Percentiles rank a stretch among this genome's conserved stretches.
These are phyloP conservation scores for Lasiodiplodia theobromae DNA, from an alignment of 2,329 filamentous ascomycete genomes.

Conservation along the genomic window DNA sequence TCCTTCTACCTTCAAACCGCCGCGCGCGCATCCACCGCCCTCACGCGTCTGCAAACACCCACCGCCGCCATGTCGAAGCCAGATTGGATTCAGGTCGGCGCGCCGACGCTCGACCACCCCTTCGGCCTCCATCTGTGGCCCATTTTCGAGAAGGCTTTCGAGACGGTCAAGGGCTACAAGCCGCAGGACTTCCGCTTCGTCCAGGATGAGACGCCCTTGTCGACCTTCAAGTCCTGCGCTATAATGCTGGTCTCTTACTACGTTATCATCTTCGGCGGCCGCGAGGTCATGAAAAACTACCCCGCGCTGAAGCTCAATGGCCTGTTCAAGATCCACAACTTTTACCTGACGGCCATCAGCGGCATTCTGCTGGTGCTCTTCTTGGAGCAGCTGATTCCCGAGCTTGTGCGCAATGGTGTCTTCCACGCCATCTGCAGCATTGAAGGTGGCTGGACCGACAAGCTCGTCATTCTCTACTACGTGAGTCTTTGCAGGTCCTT, in stretches of 20 bases:
- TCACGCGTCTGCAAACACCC: conserved; percentile 28
- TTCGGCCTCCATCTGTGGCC: conserved; percentile 95
- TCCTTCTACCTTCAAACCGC: conserved; percentile 21
- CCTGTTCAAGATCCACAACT: conserved; percentile 96
- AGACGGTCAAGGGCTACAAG: conserved; percentile 78
- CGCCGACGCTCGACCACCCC: conserved; percentile 86
- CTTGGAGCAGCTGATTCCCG: conserved; percentile 88
- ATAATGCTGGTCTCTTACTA: conserved; percentile 90
- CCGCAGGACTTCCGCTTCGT: conserved; percentile 86
- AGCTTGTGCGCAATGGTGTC: conserved; percentile 77
- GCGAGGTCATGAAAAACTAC: conserved; percentile 89
- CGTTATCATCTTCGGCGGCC: conserved; percentile 87
- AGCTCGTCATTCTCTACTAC: conserved; percentile 94
- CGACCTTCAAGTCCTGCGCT: conserved; percentile 82
- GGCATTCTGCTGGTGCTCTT: conserved; percentile 82
- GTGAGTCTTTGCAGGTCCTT: conserved; percentile 63
- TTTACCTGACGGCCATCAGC: conserved; percentile 88
- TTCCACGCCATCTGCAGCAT: conserved; percentile 87
- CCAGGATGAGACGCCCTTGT: conserved; percentile 84
- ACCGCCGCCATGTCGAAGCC: conserved; percentile 55
- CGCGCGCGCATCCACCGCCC: conserved; percentile 16
- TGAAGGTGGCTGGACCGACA: conserved; percentile 91
- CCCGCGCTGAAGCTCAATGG: conserved; percentile 85
- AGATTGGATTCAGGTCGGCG: conserved; percentile 61
- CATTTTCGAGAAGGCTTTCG: conserved; percentile 88